These are phyloP conservation scores for Oryza brachyantha DNA, from an alignment of 176 grass and related monocot genomes.

Conservation along the genomic window DNA sequence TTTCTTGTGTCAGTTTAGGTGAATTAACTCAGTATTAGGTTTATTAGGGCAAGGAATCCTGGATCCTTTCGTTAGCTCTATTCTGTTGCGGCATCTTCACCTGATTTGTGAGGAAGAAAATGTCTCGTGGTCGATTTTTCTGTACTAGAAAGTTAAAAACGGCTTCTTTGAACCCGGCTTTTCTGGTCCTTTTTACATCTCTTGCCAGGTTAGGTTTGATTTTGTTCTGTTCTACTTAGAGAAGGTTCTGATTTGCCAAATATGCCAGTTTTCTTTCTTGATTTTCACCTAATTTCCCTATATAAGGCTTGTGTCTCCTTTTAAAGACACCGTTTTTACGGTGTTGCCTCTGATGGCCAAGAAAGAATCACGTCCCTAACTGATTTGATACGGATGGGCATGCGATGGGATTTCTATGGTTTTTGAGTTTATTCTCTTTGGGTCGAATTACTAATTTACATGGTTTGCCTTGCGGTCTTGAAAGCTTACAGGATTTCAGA, in stretches of 20 bases:
- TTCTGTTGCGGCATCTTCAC: background rate
- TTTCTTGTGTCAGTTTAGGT: background rate
- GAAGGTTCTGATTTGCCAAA: background rate
- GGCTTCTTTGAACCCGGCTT: background rate
- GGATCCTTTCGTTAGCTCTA: background rate
- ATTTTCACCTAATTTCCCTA: background rate
- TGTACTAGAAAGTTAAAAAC: background rate
- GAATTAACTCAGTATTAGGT: background rate
- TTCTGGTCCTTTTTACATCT: background rate
- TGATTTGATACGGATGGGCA: background rate
- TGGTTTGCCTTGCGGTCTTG: conserved; percentile 7
- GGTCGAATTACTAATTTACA: background rate
- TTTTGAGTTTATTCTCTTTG: background rate
- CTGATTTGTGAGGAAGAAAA: background rate
- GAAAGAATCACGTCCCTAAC: background rate
- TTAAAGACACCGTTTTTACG: background rate
- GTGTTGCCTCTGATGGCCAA: background rate
- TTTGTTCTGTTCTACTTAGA: background rate
- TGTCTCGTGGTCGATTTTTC: background rate
- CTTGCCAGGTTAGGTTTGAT: background rate
- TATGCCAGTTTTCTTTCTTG: background rate
- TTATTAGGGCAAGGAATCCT: background rate
- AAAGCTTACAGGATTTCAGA: background rate
- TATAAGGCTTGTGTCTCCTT: background rate
- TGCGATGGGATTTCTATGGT: background rate